Percentiles rank a stretch among this genome's conserved stretches.
phyloP scores from a whole-genome alignment of 2,329 filamentous ascomycete genomes.

The Domatiomyces globalis region DNA sequence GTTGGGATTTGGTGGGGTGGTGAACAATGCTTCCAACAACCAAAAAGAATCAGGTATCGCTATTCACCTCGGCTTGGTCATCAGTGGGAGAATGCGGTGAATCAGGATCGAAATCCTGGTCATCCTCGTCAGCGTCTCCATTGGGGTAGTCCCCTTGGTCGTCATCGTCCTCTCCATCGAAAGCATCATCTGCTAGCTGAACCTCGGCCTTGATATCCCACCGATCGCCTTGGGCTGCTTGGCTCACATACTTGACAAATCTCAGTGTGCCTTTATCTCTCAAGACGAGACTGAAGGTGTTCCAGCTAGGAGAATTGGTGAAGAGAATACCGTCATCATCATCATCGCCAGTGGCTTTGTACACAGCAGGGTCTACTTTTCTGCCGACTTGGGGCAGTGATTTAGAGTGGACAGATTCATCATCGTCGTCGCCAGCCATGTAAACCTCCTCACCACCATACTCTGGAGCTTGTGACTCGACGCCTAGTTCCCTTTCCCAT shows the following conservation, averaged over 20 bases:
- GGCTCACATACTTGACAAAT: conserved; percentile 93
- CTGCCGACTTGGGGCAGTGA: conserved; percentile 21
- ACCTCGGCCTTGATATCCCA: conserved; percentile 80
- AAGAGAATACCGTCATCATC: conserved; percentile 67
- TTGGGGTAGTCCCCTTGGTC: background rate
- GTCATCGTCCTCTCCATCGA: conserved; percentile 13
- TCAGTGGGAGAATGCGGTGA: background rate
- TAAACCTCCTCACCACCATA: conserved; percentile 52
- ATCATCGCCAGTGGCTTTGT: conserved; percentile 52
- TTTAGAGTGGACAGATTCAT: conserved; percentile 27
- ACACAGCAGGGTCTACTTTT: conserved; percentile 63
- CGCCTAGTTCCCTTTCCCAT: conserved; percentile 55
- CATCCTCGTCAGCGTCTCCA: conserved; percentile 9
- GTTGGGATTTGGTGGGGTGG: too few relatives aligned
- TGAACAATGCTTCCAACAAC: too few relatives aligned
- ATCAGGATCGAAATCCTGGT: conserved; percentile 9
- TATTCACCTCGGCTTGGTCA: background rate
- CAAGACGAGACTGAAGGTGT: conserved; percentile 78
- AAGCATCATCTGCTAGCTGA: conserved; percentile 24
- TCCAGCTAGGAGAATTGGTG: conserved; percentile 62
- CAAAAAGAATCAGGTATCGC: background rate
- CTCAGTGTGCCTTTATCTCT: conserved; percentile 73
- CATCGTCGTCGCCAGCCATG: conserved; percentile 69
- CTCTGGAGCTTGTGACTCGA: conserved; percentile 22
- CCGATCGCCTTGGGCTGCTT: conserved; percentile 67